These are phyloP conservation scores for Aspergillus egyptiacus DNA, from an alignment of 495 filamentous ascomycete genomes.

Conservation along the genomic window DNA sequence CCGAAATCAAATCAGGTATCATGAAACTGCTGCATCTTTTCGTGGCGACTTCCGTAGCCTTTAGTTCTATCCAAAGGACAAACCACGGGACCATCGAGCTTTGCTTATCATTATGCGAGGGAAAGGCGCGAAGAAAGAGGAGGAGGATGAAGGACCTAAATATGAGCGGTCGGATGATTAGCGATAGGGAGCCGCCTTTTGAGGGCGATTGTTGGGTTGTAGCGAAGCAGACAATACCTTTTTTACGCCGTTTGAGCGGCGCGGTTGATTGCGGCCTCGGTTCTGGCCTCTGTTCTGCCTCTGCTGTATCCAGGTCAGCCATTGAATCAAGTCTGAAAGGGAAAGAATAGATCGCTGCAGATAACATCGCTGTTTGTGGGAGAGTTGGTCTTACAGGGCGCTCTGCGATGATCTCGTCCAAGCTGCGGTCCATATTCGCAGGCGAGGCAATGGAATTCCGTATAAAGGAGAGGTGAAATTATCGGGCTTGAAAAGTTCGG, in stretches of 20 bases:
- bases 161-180: slow-evolving; percentile 29
- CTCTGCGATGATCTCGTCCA: slow-evolving; percentile 81
- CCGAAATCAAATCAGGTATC: slow-evolving; percentile 44
- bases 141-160: slow-evolving; percentile 39
- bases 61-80: slow-evolving; percentile 29
- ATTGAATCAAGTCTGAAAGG: background rate
- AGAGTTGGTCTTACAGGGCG: slow-evolving; percentile 54
- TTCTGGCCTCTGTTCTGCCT: slow-evolving; percentile 31
- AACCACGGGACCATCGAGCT: slow-evolving; percentile 32
- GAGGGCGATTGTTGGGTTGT: background rate
- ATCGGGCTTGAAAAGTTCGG: background rate
- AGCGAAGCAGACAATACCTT: slow-evolving; percentile 48
- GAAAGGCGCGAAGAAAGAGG: slow-evolving; percentile 33
- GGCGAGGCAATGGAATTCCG: background rate
- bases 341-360: background rate
- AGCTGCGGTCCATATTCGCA: slow-evolving; percentile 65
- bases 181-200: slow-evolving; percentile 14
- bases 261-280: slow-evolving; percentile 53
- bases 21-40: slow-evolving; percentile 39
- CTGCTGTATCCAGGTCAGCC: slow-evolving; percentile 20
- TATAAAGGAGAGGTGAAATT: background rate
- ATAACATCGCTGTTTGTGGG: background rate
- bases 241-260: slow-evolving; percentile 74
- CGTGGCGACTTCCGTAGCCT: slow-evolving; percentile 28
- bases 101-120: slow-evolving; percentile 36